Base-by-base conservation (phyloP, 345 rosid species). In the Linum usitatissimum region DNA sequence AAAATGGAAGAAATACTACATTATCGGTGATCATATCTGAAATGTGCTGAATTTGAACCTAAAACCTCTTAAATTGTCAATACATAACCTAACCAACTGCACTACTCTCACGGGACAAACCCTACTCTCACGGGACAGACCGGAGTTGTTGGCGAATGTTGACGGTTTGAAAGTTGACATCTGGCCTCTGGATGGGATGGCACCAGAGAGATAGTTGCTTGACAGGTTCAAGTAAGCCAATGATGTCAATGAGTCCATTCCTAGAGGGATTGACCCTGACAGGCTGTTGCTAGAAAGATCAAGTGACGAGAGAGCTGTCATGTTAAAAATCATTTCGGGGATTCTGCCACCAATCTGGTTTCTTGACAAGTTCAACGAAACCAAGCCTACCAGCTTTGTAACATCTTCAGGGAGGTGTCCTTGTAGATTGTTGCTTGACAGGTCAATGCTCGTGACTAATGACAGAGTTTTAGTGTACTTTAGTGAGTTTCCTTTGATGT, bases 221-320 rank as follows among this genome's bases (percentile, higher is more conserved):
- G 79, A 79, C 31, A 78, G 57, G 63, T 83, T 73, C 61, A 83
- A 30, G 62, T 65, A 75, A 7, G 71, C 67, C 48, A 76, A 31
- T 60, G 71, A 83, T 2, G 83, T 53, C 28, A 81, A 1, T 6
- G 70, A 60, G 1, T 80, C n/a, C 71, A 83, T 48, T 72, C 68
- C 66, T 14, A 70, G 28, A 36, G 85, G 88, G 57, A 79, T 77
- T 49, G 66, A 54, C 55, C 82, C 80, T 2, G 79, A 75, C 6
- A 81, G 71, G 28, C 18, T 51, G 53, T 81, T 83, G 56, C 70
- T 70, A 49, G 85, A 78, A 53, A 83, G 77, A 73, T 80, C 87
- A 57, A 82, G 81, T 18, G 84, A 80, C 17, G 65, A 38, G 59
- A 83, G 56, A 51, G 78, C 77, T 30, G 15, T 67, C 71, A 83